A percentile compares a stretch with the other conserved stretches of the same genome.
These are phyloP conservation scores for Excoecaria agallocha DNA, from an alignment of 345 rosid genomes.

Conservation along the genomic window DNA sequence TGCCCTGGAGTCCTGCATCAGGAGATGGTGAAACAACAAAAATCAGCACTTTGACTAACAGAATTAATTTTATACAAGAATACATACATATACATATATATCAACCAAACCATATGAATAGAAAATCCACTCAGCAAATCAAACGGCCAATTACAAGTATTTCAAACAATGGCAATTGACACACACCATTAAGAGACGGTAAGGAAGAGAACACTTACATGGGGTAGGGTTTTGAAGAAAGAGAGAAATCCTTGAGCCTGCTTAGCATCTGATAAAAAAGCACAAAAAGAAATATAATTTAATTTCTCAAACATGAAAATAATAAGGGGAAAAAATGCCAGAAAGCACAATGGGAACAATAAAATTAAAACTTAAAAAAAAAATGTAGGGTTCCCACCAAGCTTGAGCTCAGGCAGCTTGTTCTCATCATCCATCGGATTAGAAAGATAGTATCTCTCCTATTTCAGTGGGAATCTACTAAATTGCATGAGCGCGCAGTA, in stretches of 20 bases:
- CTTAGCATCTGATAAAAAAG: slow-evolving; percentile 56
- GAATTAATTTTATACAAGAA: neutral
- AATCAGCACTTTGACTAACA: neutral
- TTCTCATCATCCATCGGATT: slow-evolving; percentile 53
- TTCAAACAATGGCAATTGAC: neutral
- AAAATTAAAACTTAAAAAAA: neutral
- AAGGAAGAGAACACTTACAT: slow-evolving; percentile 41
- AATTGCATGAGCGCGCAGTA: neutral
- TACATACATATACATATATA: too few species aligned
- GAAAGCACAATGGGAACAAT: neutral
- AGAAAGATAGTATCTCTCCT: neutral
- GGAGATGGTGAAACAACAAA: neutral
- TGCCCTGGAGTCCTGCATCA: slow-evolving; percentile 75
- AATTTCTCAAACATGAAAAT: slow-evolving; percentile 18
- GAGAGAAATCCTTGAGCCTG: slow-evolving; percentile 97
- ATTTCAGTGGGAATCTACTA: neutral
- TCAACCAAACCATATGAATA: too few species aligned
- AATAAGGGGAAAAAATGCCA: neutral
- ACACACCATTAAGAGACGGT: neutral
- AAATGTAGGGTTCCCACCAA: slow-evolving; percentile 52
- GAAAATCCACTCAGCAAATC: neutral
- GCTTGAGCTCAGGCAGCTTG: slow-evolving; percentile 89
- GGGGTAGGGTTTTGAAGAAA: slow-evolving; percentile 86
- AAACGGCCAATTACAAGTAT: neutral
- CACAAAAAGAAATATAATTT: slow-evolving; percentile 9